Base-by-base conservation (phyloP, 1,284 basidiomycete species). In the Wolfiporia cocos region DNA sequence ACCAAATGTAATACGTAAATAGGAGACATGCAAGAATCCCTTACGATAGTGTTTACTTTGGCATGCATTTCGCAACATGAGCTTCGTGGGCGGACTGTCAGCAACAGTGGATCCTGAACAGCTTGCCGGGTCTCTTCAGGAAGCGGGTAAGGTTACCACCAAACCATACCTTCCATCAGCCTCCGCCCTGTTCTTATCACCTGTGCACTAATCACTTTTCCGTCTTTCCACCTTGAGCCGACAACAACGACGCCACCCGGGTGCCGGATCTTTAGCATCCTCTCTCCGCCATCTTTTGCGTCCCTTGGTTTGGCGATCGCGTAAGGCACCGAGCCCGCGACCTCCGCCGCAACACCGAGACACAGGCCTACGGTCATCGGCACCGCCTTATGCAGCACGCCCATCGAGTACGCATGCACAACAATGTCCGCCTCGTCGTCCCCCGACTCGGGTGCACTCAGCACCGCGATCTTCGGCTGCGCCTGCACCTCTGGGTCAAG, bases 321-420 rank as follows among this genome's bases (percentile, higher is more conserved):
- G 64, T 71, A 73, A 12, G 75, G 71, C 6, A 85, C 44, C 0
- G 79, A 78, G 0, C 70, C 73, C 9, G 67, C 50, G 4, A 79
- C 62, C 33, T 70, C 67, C 1, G 76, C 68, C 0, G 83, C 81
- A 4, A 83, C 81, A 1, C 82, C 85, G 3, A 83, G 68, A 51
- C 82, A 84, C 12, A 86, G 66, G 0, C 78, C 83, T 1, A 86
- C 74, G 0, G 84, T 87, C 76, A 86, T 83, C 1, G 83, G 84
- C 0, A 87, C 73, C 0, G 83, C 79, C 50, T 78, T 80, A 59
- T 87, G 85, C 4, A 80, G 66, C 2, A 80, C 74, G 2, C 82
- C 82, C 78, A 86, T 86, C 1, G 81, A 85, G 24, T 80, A 69
- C 1, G 84, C 77, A 41, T 79, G 71, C 9, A 81, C 66, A n/a